Evolutionary conservation across 2,329 filamentous ascomycete species (phyloP), one percentile per base, ranked within the genome.

Genomic region (Plenodomus biglobosus): DNA sequence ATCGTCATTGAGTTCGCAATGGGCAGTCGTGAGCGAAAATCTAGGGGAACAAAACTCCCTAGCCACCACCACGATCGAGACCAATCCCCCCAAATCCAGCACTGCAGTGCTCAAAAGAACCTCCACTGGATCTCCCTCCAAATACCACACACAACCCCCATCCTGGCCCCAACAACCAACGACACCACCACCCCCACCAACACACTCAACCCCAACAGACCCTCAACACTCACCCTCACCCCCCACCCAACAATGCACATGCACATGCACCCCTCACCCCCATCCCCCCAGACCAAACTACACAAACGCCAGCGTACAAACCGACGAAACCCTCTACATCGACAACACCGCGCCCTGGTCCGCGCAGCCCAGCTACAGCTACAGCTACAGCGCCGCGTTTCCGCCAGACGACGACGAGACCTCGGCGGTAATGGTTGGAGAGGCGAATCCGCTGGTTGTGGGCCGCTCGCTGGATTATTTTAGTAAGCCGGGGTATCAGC

Each of bases 391-490:
- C 22, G 52, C 56, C 1, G 56, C 57, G 15, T 43, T n/a, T n/a
- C n/a, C n/a, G n/a, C n/a, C n/a, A n/a, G n/a, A n/a, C n/a, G n/a
- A n/a, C n/a, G n/a, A n/a, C n/a, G n/a, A n/a, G n/a, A n/a, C n/a
- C n/a, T n/a, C n/a, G n/a, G n/a, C n/a, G n/a, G n/a, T n/a, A 2
- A 15, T 11, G 27, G 15, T 32, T n/a, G n/a, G n/a, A 15, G 27
- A 32, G 3, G 27, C 27, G 27, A 32, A 32, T 32, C 64, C 65
- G 0, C 54, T 69, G 1, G 46, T 56, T 19, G 69, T 70, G 62
- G 66, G 69, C 0, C 48, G 62, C 16, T 66, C 67, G 65, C 52
- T 67, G 24, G 61, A 61, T 17, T 70, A 65, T 36, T 71, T 69
- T 44, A 62, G 52, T 11, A 66, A 63, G 18, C 66, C 66, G 0